Evolutionary conservation across 352 stramenopile species (phyloP), one percentile per base, ranked within the genome.

Genomic region (Globisporangium nodosum): DNA sequence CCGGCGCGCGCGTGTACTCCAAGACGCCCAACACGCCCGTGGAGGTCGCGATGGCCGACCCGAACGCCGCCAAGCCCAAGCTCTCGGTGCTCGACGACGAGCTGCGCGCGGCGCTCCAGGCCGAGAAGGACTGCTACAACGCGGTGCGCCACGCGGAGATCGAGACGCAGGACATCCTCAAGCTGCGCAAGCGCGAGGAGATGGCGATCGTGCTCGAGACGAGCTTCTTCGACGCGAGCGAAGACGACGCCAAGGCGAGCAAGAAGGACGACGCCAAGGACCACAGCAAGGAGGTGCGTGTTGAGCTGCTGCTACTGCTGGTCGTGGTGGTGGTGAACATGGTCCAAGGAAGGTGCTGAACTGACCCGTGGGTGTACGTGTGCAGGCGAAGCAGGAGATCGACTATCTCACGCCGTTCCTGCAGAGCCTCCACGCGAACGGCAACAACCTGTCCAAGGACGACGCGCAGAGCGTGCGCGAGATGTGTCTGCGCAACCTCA

Each of bases 401-500:
- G 92, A 98, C 68, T 98, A 98, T 64, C 75, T 98, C 21, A 96
- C 89, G 54, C 92, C 94, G 33, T 98, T 98, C 69, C 65, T 98
- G 35, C 85, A 96, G 63, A 86, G 81, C 42, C 62, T 97, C 0
- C 72, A 88, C 58, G 74, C 73, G 16, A 70, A 63, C 1, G 31
- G 27, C 18, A 45, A 56, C 8, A 67, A 76, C 18, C 52, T 98
- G 6, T 78, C 81, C 24, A 85, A 86, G 56, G 88, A 97, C 9
- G 86, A 98, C 39, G 91, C 93, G 4, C 75, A 95, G 48, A 73
- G 61, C 2, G 88, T 96, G 53, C 83, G 89, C 30, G 87, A 97
- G 51, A 67, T 92, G 61, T 98, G 92, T 71, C 80, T 98, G 30
- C 89, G 89, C 58, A 92, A 96, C 55, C 72, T 98, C 31, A 97